Conservation (phyloP, 2,329 filamentous ascomycete species). For the Colletotrichum sublineola region DNA sequence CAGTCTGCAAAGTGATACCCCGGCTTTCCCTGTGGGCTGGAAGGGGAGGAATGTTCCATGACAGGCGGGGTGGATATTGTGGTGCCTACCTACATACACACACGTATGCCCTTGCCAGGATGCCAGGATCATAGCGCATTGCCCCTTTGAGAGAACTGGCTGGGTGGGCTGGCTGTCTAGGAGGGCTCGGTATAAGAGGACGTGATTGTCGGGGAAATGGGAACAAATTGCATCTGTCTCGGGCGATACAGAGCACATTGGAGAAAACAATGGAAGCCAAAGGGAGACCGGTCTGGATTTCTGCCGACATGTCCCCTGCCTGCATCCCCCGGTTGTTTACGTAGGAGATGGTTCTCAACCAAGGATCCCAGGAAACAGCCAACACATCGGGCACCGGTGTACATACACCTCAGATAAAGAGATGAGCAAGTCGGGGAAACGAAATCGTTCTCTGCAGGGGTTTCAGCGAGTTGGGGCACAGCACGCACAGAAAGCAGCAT, state of each 20-base stretch:
- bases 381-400: not conserved
- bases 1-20: slow-evolving; percentile 25
- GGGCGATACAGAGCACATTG: slow-evolving; percentile 9
- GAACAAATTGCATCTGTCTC: slow-evolving; percentile 4
- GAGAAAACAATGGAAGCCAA: slow-evolving; percentile 12
- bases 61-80: slow-evolving; percentile 25
- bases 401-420: not conserved
- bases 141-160: slow-evolving; percentile 31
- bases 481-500: not conserved
- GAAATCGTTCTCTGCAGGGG: slow-evolving; percentile 1
- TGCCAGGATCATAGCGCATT: slow-evolving; percentile 21
- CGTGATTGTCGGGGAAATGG: slow-evolving; percentile 12
- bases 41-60: slow-evolving; percentile 42
- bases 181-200: slow-evolving; percentile 24
- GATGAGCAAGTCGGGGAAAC: slow-evolving; percentile 13
- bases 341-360: not conserved
- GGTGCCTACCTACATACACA: not conserved
- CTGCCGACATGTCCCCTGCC: not conserved
- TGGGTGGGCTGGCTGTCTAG: slow-evolving; percentile 34
- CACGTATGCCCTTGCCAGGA: not conserved
- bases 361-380: not conserved
- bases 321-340: not conserved
- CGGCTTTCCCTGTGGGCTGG: slow-evolving; percentile 32
- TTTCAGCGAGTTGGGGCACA: not conserved
- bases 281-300: slow-evolving; percentile 5